Evolutionary conservation across 2,329 filamentous ascomycete genomes (phyloP), one percentile per base, ranked within the genome.

Genomic region (Exophiala sideris): DNA sequence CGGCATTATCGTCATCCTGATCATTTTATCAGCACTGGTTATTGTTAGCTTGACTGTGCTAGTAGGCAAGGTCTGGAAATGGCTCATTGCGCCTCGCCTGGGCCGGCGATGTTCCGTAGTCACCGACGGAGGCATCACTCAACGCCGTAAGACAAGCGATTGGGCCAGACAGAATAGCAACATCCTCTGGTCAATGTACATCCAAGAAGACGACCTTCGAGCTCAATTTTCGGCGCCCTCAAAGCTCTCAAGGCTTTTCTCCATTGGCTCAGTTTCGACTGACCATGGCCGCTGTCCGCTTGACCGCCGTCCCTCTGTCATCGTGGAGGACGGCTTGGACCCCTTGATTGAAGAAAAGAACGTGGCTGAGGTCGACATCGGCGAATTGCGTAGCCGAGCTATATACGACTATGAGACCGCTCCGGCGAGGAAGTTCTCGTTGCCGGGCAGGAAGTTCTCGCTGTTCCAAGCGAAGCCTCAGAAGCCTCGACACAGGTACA

Each of bases 181-280:
- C 45, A 38, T 52, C 14, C 45, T 59, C 11, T 57, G 57, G 57
- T 54, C 53, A 10, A 47, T 48, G 48, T 52, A 57, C 32, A 57
- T 57, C 29, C 45, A 48, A 40, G 54, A 59, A 20, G 54, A 59
- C 45, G 57, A 56, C 34, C 48, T 59, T 29, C 49, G 50, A 34
- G 32, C 53, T 35, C 50, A 56, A 21, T 57, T 57, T 45, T 42
- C 53, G n/a, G 11, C 45, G 24, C 54, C 56, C 3, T 38, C 56
- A 16, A 54, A 45, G n/a, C 14, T 39, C 12, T 57, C 57, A 10
- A 52, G 57, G 24, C 36, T 57, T 11, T 59, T 57, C 50, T 59
- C 57, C 36, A 48, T 59, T 20, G 53, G 47, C 7, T 59, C 57
- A 11, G 42, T 49, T n/a, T 56, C 53, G 18, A 54, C 49, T 20